Conservation (phyloP, 2,329 filamentous ascomycete species). For the Aplosporella prunicola region DNA sequence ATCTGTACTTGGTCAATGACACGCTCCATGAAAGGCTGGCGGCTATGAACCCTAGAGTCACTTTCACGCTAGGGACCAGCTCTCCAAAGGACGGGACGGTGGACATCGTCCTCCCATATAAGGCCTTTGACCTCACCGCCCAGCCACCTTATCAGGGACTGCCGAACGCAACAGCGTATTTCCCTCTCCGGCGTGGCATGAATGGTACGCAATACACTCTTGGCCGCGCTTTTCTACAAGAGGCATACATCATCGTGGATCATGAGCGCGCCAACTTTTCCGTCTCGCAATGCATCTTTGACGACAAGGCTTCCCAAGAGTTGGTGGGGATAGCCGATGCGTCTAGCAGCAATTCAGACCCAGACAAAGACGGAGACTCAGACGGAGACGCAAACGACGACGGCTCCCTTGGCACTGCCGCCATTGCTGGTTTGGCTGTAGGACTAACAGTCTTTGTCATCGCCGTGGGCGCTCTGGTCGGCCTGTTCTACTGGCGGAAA, state of each 20-base stretch:
- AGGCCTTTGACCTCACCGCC: constrained; percentile 40
- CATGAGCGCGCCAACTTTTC: constrained; percentile 40
- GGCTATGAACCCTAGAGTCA: constrained; percentile 29
- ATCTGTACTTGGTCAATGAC: constrained; percentile 30
- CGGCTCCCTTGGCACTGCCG: constrained; percentile 20
- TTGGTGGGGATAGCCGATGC: constrained; percentile 23
- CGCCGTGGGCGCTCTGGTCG: constrained; percentile 18
- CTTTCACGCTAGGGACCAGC: constrained; percentile 33
- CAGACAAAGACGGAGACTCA: background rate
- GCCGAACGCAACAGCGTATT: constrained; percentile 54
- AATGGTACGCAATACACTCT: constrained; percentile 50
- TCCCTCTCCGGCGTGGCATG: constrained; percentile 51
- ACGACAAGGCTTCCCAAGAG: constrained; percentile 17
- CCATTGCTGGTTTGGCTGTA: constrained; percentile 36
- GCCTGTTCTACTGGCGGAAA: constrained; percentile 25
- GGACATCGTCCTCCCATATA: constrained; percentile 40
- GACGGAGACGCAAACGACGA: background rate
- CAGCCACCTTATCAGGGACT: constrained; percentile 44
- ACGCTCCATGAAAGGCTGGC: constrained; percentile 23
- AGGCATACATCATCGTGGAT: constrained; percentile 46
- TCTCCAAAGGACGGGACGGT: constrained; percentile 26
- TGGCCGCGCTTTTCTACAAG: constrained; percentile 61
- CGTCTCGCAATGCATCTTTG: constrained; percentile 32
- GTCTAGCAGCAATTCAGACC: background rate
- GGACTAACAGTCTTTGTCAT: constrained; percentile 29